Evolutionary conservation across 2,329 filamentous ascomycete species (phyloP), one percentile per base, ranked within the genome.

Genomic region (Aschersonia sp.): DNA sequence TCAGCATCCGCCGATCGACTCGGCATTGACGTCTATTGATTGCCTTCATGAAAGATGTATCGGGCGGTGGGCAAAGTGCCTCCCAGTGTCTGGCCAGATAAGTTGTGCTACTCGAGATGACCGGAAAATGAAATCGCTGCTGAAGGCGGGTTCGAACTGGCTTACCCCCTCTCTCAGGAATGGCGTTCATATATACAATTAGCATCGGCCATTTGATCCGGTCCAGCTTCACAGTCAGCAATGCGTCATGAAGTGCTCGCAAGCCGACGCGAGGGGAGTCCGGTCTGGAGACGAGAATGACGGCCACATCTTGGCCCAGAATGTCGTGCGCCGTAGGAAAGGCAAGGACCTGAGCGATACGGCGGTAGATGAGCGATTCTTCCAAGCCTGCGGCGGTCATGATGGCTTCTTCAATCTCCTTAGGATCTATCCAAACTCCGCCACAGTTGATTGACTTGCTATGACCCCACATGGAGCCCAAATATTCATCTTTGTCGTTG

Each of bases 131-230:
- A 12, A 75, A 56, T 4, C 72, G 64, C 45, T 73, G 65, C 1
- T 63, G 66, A 3, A 76, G 59, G 51, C 63, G 68, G 54, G 74
- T 70, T 4, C 73, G 66, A n/a, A 74, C 58, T 12, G 74, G 60
- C 53, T 75, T 75, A 61, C 73, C 73, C 55, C 74, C 74, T 12
- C 64, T 67, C 46, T 68, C 72, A 1, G 73, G 69, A 1, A 72
- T 60, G 38, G 65, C 65, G 30, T 73, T 62, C 72, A 75, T 75
- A 56, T 72, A 75, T 1, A 73, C 66, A 12, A 75, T 55, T 28
- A 72, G 49, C 0, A 61, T 59, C 0, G 73, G 73, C 61, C 69
- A 68, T 52, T 75, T 75, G 12, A 66, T 66, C 48, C 68, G 64
- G 40, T 71, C 68, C n/a, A 76, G 59, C 0, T 65, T 62, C 2